These are phyloP conservation scores for Neofusicoccum umdonicola DNA, from an alignment of 2,329 filamentous ascomycete genomes.

Conservation along the genomic window DNA sequence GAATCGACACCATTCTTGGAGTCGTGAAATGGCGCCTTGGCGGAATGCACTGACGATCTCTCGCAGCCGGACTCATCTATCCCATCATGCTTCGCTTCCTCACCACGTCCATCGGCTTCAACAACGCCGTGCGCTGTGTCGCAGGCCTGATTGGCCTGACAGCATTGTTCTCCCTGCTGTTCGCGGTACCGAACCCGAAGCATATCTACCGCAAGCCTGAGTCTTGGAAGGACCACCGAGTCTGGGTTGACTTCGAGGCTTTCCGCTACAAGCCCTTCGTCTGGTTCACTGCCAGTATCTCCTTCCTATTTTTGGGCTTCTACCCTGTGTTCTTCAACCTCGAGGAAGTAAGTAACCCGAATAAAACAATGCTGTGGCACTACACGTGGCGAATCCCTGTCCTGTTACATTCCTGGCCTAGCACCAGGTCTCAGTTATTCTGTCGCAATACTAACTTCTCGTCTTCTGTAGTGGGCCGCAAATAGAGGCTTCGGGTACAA, in stretches of 20 bases:
- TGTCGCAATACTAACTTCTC: not conserved
- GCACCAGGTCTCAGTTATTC: not conserved
- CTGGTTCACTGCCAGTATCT: constrained; percentile 46
- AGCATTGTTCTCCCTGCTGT: constrained; percentile 41
- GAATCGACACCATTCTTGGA: not conserved
- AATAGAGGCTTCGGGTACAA: constrained; percentile 41
- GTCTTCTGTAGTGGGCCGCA: constrained; percentile 44
- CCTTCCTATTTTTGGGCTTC: constrained; percentile 52
- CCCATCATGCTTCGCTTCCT: constrained; percentile 48
- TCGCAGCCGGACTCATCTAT: constrained; percentile 43
- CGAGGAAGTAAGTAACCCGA: constrained; percentile 41
- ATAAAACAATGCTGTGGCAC: not conserved
- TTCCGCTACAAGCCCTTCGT: constrained; percentile 44
- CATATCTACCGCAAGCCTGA: constrained; percentile 39
- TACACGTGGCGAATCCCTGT: not conserved
- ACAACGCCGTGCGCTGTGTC: constrained; percentile 43
- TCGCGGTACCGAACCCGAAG: constrained; percentile 44
- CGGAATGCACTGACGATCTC: not conserved
- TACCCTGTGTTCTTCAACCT: constrained; percentile 55
- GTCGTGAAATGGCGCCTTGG: not conserved
- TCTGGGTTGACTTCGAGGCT: constrained; percentile 46
- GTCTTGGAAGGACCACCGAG: constrained; percentile 36
- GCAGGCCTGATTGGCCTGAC: constrained; percentile 42
- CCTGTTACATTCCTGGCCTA: not conserved
- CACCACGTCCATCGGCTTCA: constrained; percentile 44